Evolutionary conservation across 75 land plant genomes (phyloP), one percentile per base, ranked within the genome.

Genomic region (Cunninghamia lanceolata): DNA sequence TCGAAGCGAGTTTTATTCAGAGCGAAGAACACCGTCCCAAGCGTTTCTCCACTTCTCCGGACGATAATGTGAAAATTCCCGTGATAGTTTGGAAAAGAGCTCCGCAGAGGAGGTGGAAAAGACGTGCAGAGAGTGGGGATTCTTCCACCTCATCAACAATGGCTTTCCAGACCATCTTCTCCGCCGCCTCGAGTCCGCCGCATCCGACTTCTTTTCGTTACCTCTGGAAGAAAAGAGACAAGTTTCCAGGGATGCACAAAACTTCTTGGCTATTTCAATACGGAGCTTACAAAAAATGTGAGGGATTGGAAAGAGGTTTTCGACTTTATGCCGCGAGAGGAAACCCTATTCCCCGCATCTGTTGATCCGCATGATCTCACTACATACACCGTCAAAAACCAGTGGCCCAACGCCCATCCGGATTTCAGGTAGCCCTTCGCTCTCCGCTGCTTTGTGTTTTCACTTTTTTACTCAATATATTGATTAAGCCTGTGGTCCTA

Each of bases 291-390:
- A 34, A 97, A 97, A 91, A 94, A 95, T 84, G 92, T 92, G 17
- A 82, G 99, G 83, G 99, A 97, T 82, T 97, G 97, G 99, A 97
- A 97, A 78, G 97, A 95, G 86, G 95, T 94, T 40, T 94, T 93
- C 40, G 99, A 97, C 83, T 91, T 92, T 73, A 43, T 74, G 3
- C 54, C 85, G 9, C 14, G 80, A 3, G 90, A 90, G 15, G 85
- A 86, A 3, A 79, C 83, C 11, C 45, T 84, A 56, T 52, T 91
- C 47, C 90, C 91, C 35, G 75, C 86, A 28, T 87, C 89, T 3
- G 74, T 38, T 16, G 91, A 87, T 5, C 76, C 82, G 11, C 88
- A 81, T 32, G 90, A 87, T 10, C 15, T 30, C 28, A 40, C 52
- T 21, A 11, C 86, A 9, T 71, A 43, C 7, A 45, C 38, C 43